Conservation (phyloP, 495 filamentous ascomycete genomes). For the Hypomontagnella submonticulosa region DNA sequence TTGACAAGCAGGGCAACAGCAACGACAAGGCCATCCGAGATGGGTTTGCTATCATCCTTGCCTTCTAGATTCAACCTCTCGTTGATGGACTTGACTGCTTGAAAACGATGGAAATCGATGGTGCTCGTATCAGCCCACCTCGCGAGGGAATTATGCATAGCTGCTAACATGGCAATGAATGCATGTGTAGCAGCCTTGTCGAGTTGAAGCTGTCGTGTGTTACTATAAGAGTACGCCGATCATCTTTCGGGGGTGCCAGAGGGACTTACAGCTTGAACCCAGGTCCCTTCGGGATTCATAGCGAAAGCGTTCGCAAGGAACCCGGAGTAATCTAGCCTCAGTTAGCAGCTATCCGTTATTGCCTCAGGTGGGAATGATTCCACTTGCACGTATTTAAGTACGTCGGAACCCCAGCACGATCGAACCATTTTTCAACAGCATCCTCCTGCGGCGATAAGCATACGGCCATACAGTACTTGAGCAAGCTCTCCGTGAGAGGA, state of each 20-base stretch:
- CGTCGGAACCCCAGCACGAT: constrained; percentile 42
- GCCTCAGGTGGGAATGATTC: not conserved
- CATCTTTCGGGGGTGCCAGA: no score
- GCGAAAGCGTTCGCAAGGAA: constrained; percentile 49
- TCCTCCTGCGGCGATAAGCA: constrained; percentile 46
- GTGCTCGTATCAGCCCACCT: constrained; percentile 47
- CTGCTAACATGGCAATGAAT: constrained; percentile 48
- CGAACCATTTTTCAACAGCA: constrained; percentile 46
- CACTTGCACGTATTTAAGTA: constrained; percentile 47
- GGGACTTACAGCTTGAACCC: constrained; percentile 43
- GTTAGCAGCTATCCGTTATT: constrained; percentile 17
- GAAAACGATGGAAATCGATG: constrained; percentile 48
- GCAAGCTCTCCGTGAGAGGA: constrained; percentile 42
- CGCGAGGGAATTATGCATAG: constrained; percentile 48
- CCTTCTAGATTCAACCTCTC: constrained; percentile 47
- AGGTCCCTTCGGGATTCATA: constrained; percentile 49
- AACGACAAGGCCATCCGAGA: constrained; percentile 47
- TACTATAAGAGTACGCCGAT: no score
- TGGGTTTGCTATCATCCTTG: constrained; percentile 42
- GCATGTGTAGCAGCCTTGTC: constrained; percentile 48
- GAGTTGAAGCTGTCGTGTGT: constrained; percentile 42
- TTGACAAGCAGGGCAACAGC: constrained; percentile 47
- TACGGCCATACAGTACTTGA: constrained; percentile 49
- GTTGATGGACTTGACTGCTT: constrained; percentile 48
- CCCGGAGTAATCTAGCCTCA: constrained; percentile 42